A percentile compares a stretch with the other conserved stretches of the same genome.
These are phyloP conservation scores for Aureobasidium subglaciale DNA, from an alignment of 2,329 filamentous ascomycete species.

Conservation along the genomic window DNA sequence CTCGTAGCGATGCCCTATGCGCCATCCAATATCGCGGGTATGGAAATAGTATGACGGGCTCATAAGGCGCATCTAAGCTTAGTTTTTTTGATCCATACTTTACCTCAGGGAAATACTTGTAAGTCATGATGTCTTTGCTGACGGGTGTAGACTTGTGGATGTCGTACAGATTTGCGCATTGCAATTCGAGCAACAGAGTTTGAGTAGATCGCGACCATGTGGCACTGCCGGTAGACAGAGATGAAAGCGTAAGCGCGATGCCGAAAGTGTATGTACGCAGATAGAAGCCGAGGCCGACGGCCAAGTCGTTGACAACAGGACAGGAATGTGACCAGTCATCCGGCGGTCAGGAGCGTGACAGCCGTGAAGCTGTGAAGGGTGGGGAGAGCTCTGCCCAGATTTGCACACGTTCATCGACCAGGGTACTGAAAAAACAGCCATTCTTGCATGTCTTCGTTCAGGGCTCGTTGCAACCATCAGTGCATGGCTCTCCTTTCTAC, in stretches of 20 bases:
- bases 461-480: background rate
- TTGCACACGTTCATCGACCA: background rate
- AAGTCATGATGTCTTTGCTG: background rate
- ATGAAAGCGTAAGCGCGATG: constrained; percentile 11
- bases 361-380: too few species aligned
- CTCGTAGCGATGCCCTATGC: background rate
- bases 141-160: background rate
- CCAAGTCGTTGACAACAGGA: background rate
- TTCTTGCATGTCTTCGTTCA: background rate
- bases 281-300: background rate
- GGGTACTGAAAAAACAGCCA: background rate
- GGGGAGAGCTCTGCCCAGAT: background rate
- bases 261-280: background rate
- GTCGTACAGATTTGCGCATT: background rate
- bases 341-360: background rate
- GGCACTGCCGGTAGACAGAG: constrained; percentile 4
- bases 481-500: background rate
- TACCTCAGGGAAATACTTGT: background rate
- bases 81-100: background rate
- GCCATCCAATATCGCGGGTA: constrained; percentile 7
- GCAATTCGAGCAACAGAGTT: background rate
- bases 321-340: constrained; percentile 5
- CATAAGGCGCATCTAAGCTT: constrained; percentile 8
- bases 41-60: background rate
- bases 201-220: background rate